Base-by-base conservation (phyloP, 306 rosid species). In the Quercus parvula region DNA sequence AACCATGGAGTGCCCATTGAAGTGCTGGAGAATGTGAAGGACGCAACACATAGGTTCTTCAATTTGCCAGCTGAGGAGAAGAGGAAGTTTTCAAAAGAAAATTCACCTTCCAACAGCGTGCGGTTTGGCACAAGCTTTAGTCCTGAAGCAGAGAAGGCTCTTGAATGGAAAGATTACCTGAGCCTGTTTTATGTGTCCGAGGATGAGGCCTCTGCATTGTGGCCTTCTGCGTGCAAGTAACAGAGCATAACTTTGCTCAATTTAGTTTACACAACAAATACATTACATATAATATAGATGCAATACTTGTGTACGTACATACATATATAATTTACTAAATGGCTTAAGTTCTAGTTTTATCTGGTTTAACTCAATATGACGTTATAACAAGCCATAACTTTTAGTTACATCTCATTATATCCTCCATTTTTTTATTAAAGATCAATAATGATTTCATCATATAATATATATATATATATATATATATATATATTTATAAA, bases 141-240 rank as follows among this genome's bases (percentile, higher is more conserved):
- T 75, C 87, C 92, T 61, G 46, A 76, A 24, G 70, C 88, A 1
- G 96, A 91, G 86, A 87, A 82, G 71, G 92, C 89, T 15, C 69
- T 89, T 7, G 96, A 91, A 81, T 91, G 93, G 96, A 91, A 87
- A 31, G 93, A 91, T 63, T 89, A 85, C 25, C 88, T 91, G 0
- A 87, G 90, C 25, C 89, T 91, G 77, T 83, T 84, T 74, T 89
- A 81, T 83, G 89, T 81, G 31, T 89, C 89, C 17, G 93, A 91
- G 27, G 81, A 81, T 18, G 88, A 89, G 56, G 96, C 88, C 81
- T 61, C 70, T 5, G 78, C 84, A 17, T 61, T 77, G 0, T 91
- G 96, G 96, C 96, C 96, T 31, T 54, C 68, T 11, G 64, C 74
- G 1, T 89, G 89, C 91, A 87, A 80, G 92, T 90, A 82, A 77